Percentiles rank a stretch among this genome's conserved stretches.
Evolutionary conservation across 805 yeast species (phyloP).

Genomic region (Monosporozyma yasuniensis): DNA sequence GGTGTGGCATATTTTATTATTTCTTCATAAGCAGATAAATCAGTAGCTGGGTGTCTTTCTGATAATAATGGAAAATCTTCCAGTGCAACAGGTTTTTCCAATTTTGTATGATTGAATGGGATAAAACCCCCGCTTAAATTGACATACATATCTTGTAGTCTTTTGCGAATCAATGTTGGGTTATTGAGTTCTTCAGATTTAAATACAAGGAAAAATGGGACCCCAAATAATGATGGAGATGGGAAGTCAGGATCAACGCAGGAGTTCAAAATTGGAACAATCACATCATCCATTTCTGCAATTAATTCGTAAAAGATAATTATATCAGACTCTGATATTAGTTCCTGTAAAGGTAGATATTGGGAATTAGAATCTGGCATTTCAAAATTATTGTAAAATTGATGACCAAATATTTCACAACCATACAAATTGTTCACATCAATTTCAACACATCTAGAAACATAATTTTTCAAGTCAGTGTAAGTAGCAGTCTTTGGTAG

Average conservation of each 20-base stretch:
- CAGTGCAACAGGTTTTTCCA: constrained; percentile 8
- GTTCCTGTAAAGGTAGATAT: constrained; percentile 57
- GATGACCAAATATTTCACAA: constrained; percentile 56
- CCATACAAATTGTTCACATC: constrained; percentile 37
- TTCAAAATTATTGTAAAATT: constrained; percentile 63
- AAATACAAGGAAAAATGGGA: constrained; percentile 66
- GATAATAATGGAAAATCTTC: constrained; percentile 33
- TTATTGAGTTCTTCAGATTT: constrained; percentile 43
- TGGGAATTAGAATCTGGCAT: constrained; percentile 41
- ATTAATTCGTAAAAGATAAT: constrained; percentile 54
- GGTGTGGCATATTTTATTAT: constrained; percentile 12
- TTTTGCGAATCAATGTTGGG: constrained; percentile 48
- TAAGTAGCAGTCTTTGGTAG: constrained; percentile 56
- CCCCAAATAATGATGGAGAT: constrained; percentile 49
- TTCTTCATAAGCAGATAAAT: constrained; percentile 16
- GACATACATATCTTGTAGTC: constrained; percentile 43
- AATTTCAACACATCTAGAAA: constrained; percentile 39
- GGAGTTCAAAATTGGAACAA: constrained; percentile 55
- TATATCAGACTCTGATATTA: constrained; percentile 54
- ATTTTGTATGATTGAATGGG: constrained; percentile 17
- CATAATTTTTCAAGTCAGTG: constrained; percentile 50
- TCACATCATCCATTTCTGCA: constrained; percentile 36
- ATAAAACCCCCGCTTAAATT: constrained; percentile 38
- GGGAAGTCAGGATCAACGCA: constrained; percentile 32
- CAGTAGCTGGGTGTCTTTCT: constrained; percentile 16